Evolutionary conservation across 768 basidiomycete species (phyloP).

Genomic region (Pleurotus tuoliensis): DNA sequence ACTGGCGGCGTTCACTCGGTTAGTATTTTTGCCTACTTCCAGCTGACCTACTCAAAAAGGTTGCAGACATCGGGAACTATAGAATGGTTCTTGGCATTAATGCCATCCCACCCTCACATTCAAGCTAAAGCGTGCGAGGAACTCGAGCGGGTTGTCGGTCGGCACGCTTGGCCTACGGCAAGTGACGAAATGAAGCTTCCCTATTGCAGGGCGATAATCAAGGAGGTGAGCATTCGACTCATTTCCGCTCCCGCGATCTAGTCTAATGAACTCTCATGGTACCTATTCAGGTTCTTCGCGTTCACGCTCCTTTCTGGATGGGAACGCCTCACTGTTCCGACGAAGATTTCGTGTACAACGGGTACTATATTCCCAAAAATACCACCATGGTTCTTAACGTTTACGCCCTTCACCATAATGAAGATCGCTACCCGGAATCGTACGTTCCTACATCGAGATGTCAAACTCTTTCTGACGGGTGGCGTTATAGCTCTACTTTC

Average conservation of each 20-base stretch:
- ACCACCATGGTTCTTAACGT: slow-evolving; percentile 19
- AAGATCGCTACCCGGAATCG: slow-evolving; percentile 24
- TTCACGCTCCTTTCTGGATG: slow-evolving; percentile 15
- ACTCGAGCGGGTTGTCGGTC: slow-evolving; percentile 17
- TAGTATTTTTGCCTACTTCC: slow-evolving; percentile 1
- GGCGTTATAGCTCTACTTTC: slow-evolving; percentile 15
- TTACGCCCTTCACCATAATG: slow-evolving; percentile 17
- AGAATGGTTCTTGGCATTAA: slow-evolving; percentile 21
- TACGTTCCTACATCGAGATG: slow-evolving; percentile 10
- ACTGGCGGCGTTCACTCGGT: slow-evolving; percentile 29
- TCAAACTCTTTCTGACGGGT: neutral
- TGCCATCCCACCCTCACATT: slow-evolving; percentile 16
- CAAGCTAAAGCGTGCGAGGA: slow-evolving; percentile 15
- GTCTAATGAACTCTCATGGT: too few relatives aligned
- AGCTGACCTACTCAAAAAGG: neutral
- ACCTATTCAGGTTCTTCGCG: slow-evolving; percentile 4
- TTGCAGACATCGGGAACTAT: slow-evolving; percentile 16
- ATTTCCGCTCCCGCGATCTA: neutral
- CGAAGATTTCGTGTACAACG: slow-evolving; percentile 21
- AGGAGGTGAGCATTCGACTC: slow-evolving; percentile 15
- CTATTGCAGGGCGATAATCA: slow-evolving; percentile 21
- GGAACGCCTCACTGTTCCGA: slow-evolving; percentile 15
- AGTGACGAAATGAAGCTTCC: slow-evolving; percentile 19
- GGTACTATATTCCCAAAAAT: slow-evolving; percentile 18
- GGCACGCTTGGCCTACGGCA: slow-evolving; percentile 17